Base-by-base conservation (phyloP, 306 rosid genomes). In the Comarum palustre region DNA sequence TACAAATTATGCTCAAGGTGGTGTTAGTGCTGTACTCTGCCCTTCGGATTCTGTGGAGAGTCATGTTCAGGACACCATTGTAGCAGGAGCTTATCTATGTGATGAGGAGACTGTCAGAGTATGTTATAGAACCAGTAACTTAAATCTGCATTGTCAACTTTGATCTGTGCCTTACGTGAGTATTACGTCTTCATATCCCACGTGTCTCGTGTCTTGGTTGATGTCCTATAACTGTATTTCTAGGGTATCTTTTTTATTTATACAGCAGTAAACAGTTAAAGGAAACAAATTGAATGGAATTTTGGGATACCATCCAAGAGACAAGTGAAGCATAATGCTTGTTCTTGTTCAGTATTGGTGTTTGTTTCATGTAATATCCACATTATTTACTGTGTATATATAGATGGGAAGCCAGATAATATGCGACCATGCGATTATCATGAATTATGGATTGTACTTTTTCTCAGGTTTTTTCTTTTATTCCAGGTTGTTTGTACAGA, bases 1-100 rank as follows among this genome's bases (percentile, higher is more conserved):
- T 83, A 94, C 98, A 38, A 94, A 94, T 72, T 94, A 94, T 75
- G 98, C 98, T 82, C 98, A 94, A 84, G 98, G 98, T 70, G 98
- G 98, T 79, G 96, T 94, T 75, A 94, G 98, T 76, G 95, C 97
- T 55, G 97, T 94, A 66, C 86, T 94, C 43, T 84, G 89, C 83
- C 95, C 96, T 75, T 85, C 87, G 50, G 98, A 94, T 75, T 94
- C 98, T 2, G 97, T 94, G 73, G 98, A 94, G 88, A 94, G 87
- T 82, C 98, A 94, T 81, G 76, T 94, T 84, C 88, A 87, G 65
- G 98, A 94, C 81, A 94, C 97, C 82, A 88, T 94, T 59, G 92
- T 91, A 55, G 98, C 96, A 2, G 97, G 98, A 71, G 98, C 97
- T 77, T 79, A 94, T 87, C 95, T 91, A 20, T 94, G 98, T 29